A percentile compares a stretch with the other conserved stretches of the same genome.
These are phyloP conservation scores for Ammopiptanthus mongolicus DNA, from an alignment of 306 rosid species.

Conservation along the genomic window DNA sequence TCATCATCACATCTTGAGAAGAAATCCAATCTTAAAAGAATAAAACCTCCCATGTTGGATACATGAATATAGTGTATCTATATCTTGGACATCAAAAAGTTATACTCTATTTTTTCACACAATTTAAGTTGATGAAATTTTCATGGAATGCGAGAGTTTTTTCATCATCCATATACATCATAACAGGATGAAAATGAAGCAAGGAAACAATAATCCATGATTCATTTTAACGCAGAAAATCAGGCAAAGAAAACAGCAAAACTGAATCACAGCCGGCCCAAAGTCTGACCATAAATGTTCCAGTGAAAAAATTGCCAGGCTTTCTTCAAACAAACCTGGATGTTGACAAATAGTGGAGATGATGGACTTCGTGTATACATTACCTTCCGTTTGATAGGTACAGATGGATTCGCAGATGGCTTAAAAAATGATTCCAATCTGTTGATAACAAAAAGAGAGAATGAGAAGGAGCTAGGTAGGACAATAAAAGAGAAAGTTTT, in stretches of 20 bases:
- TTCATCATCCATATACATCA: background rate
- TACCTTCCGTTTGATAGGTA: constrained; percentile 85
- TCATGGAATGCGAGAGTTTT: background rate
- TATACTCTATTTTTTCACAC: background rate
- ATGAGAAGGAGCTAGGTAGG: constrained; percentile 13
- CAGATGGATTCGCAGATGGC: constrained; percentile 58
- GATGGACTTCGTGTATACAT: constrained; percentile 21
- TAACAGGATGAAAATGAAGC: background rate
- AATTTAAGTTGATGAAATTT: background rate
- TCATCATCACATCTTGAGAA: background rate
- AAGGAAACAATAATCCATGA: background rate
- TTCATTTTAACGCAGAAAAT: constrained; percentile 15
- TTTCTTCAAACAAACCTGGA: background rate
- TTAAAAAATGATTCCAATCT: constrained; percentile 93
- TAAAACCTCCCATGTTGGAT: background rate
- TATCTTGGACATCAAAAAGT: background rate
- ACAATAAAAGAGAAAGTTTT: background rate
- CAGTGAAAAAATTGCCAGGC: background rate
- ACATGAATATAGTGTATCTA: background rate
- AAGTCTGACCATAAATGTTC: constrained; percentile 4
- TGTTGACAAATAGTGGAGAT: background rate
- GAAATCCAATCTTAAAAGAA: constrained; percentile 3
- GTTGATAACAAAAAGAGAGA: constrained; percentile 19
- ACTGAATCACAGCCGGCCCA: constrained; percentile 8
- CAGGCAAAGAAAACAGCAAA: background rate